Evolutionary conservation across 495 filamentous ascomycete species (phyloP), one percentile per base, ranked within the genome.

Genomic region (Penicillium tannophilum): DNA sequence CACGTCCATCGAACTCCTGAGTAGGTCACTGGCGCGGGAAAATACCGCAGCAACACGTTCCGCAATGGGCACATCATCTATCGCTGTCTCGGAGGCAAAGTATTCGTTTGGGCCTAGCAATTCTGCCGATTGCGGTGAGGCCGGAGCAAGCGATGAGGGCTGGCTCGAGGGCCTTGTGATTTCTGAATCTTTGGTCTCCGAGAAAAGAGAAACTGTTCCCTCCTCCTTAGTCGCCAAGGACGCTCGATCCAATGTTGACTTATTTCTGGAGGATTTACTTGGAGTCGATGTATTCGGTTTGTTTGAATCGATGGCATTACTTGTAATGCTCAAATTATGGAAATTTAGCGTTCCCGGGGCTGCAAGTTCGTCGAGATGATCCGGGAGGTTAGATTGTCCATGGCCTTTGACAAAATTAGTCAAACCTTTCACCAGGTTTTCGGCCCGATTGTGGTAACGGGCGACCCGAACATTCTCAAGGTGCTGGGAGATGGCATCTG

Each of bases 1-100:
- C n/a, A 78, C 58, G 47, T 75, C 73, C 63, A 79, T 74, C 0
- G 77, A 75, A 0, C 72, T 67, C n/a, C 67, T 63, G 6, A 79
- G 66, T 17, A 79, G 58, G 11, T 61, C 59, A 46, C 75, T 72
- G 10, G 77, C 77, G 20, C 73, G 69, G 8, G 71, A 51, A 31
- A 77, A 79, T 5, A 76, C 77, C 5, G 56, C 44, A 12, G 53
- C 28, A 23, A 72, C 61, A 2, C 63, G 58, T 24, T 65, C 60
- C 0, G 62, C 52, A 3, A 63, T 50, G 0, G 39, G 39, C 16
- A 41, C 39, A n/a, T 41, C 39, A n/a, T 41, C 39, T 14, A n/a
- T n/a, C 2, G 39, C 39, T n/a, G 14, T 3, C 39, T 52, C 31
- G 4, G 30, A 10, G 26, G 2, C 30, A 36, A 42, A 53, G 14